A percentile compares a stretch with the other conserved stretches of the same genome.
These are phyloP conservation scores for Eucalyptus erythrocorys DNA, from an alignment of 345 rosid genomes.

Conservation along the genomic window DNA sequence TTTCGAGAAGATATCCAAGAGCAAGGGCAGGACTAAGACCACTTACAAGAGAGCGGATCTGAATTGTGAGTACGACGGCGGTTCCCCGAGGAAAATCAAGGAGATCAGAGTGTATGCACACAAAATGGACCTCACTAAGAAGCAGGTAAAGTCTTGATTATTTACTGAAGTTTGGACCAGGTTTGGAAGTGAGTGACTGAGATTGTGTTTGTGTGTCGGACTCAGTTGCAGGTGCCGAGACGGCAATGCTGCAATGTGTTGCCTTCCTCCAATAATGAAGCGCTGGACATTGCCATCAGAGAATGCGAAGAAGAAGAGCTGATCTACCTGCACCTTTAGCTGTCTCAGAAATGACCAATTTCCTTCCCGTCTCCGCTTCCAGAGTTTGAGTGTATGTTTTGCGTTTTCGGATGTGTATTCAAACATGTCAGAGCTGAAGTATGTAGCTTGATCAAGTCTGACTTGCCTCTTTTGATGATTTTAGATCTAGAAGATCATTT, in stretches of 20 bases:
- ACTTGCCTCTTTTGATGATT: not conserved
- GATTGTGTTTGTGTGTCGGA: not conserved
- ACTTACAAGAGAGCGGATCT: constrained; percentile 36
- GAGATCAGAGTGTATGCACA: constrained; percentile 53
- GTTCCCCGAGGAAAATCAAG: constrained; percentile 47
- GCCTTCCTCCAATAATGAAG: constrained; percentile 32
- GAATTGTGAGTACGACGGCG: constrained; percentile 35
- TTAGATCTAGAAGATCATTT: not conserved
- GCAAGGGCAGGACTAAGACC: constrained; percentile 11
- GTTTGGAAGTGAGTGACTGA: not conserved
- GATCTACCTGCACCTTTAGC: constrained; percentile 33
- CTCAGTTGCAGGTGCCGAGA: constrained; percentile 55
- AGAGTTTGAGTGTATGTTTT: not conserved
- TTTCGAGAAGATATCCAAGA: constrained; percentile 26
- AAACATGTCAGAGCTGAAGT: not conserved
- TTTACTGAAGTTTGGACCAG: not conserved
- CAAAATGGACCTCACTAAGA: constrained; percentile 33
- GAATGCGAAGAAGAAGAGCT: constrained; percentile 65
- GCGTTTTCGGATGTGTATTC: not conserved
- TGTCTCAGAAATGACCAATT: not conserved
- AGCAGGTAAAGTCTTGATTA: constrained; percentile 3
- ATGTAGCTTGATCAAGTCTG: not conserved
- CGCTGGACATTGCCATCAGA: constrained; percentile 54
- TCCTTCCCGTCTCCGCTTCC: not conserved
- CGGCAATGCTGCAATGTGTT: constrained; percentile 77